These are phyloP conservation scores for Clonostachys chloroleuca DNA, from an alignment of 2,329 filamentous ascomycete genomes.

Conservation along the genomic window DNA sequence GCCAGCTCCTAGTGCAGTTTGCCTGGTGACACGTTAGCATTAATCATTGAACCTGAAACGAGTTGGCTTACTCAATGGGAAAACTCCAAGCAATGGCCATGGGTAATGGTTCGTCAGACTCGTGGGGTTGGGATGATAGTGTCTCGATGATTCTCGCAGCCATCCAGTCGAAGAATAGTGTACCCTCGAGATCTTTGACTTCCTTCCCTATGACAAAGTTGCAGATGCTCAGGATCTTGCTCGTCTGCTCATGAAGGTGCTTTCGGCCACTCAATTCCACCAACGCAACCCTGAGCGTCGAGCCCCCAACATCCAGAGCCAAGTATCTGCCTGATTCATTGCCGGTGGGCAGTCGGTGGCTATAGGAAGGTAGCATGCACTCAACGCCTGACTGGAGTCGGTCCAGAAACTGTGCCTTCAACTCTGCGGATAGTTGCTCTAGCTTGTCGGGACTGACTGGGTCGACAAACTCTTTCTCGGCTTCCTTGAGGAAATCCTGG, in stretches of 20 bases:
- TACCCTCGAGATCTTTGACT: slow-evolving; percentile 53
- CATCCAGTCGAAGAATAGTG: slow-evolving; percentile 66
- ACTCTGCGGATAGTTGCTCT: slow-evolving; percentile 35
- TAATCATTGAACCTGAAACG: background rate
- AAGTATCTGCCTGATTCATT: slow-evolving; percentile 55
- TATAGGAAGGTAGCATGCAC: slow-evolving; percentile 65
- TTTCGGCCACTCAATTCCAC: slow-evolving; percentile 51
- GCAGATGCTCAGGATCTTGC: slow-evolving; percentile 47
- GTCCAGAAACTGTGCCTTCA: slow-evolving; percentile 52
- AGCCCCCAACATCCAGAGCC: slow-evolving; percentile 65
- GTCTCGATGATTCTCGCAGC: slow-evolving; percentile 55
- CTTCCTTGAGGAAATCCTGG: slow-evolving; percentile 52
- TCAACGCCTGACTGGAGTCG: slow-evolving; percentile 45
- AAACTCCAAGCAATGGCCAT: slow-evolving; percentile 67
- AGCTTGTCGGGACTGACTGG: slow-evolving; percentile 41
- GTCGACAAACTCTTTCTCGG: slow-evolving; percentile 44
- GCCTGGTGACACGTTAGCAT: slow-evolving; percentile 34
- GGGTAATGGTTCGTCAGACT: slow-evolving; percentile 40
- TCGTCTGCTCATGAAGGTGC: slow-evolving; percentile 28
- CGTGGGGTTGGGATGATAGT: slow-evolving; percentile 34
- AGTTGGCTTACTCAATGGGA: slow-evolving; percentile 55
- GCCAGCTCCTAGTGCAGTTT: slow-evolving; percentile 59
- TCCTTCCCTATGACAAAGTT: slow-evolving; percentile 51
- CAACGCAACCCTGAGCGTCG: slow-evolving; percentile 60
- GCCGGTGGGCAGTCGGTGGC: slow-evolving; percentile 58